Evolutionary conservation across 331 rosid genomes (phyloP).

Genomic region (Phaseolus coccineus): DNA sequence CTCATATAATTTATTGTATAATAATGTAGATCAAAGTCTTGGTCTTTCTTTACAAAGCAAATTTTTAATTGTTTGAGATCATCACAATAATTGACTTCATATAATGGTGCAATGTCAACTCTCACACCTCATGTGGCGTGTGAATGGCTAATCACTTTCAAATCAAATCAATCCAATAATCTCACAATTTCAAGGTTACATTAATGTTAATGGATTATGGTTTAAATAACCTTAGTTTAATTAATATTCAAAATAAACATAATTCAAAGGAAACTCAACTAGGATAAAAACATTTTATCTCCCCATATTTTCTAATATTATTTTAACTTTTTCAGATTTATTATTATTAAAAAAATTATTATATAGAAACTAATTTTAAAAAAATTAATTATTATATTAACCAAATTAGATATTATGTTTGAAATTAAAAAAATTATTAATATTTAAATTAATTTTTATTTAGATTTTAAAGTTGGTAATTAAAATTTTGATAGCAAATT

Average conservation of each 20-base stretch:
- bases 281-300: no score
- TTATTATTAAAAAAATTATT: no score
- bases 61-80: background rate
- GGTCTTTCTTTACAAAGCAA: background rate
- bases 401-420: no score
- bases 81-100: background rate
- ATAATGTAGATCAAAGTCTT: background rate
- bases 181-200: background rate
- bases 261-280: background rate
- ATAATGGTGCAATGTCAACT: conserved; percentile 8
- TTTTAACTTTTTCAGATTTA: no score
- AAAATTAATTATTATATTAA: no score
- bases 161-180: background rate
- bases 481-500: no score
- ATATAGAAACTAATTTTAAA: no score
- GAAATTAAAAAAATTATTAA: no score
- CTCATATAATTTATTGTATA: background rate
- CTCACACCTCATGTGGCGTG: background rate
- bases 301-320: no score
- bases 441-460: no score
- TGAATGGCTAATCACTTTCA: background rate
- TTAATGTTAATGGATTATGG: background rate
- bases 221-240: background rate
- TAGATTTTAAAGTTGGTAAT: no score
- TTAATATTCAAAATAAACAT: background rate